Evolutionary conservation across 305 asterid genomes (phyloP).

Genomic region (Caryopteris hybrid): DNA sequence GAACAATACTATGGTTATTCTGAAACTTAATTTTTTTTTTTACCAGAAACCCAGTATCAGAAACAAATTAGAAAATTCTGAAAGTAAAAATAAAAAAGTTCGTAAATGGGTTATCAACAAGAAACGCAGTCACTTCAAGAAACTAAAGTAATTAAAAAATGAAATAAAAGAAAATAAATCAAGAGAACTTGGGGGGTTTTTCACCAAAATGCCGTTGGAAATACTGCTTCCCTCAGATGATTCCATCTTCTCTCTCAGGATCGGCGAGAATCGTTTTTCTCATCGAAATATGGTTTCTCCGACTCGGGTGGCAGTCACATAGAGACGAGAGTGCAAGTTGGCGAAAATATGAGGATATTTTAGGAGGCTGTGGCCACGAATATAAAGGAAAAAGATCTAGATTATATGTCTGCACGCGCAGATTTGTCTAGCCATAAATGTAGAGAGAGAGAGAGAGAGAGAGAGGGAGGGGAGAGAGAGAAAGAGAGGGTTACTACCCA

Average conservation of each 20-base stretch:
- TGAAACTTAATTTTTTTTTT: no score
- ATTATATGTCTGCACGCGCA: slow-evolving; percentile 14
- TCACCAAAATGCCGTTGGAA: slow-evolving; percentile 38
- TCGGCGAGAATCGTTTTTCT: background rate
- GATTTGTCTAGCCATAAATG: slow-evolving; percentile 23
- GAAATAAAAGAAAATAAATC: background rate
- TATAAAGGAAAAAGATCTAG: slow-evolving; percentile 17
- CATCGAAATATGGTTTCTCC: slow-evolving; percentile 9
- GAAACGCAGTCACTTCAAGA: background rate
- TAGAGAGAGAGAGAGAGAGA: slow-evolving; percentile 14
- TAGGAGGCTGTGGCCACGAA: slow-evolving; percentile 29
- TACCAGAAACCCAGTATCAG: background rate
- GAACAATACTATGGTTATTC: no score
- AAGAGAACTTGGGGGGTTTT: background rate
- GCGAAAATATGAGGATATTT: slow-evolving; percentile 25
- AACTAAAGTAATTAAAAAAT: background rate
- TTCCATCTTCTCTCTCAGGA: slow-evolving; percentile 29
- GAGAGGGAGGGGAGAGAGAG: background rate
- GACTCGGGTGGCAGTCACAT: slow-evolving; percentile 16
- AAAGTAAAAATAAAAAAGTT: background rate
- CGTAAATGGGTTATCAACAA: background rate
- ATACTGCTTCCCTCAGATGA: slow-evolving; percentile 32
- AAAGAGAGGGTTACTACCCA: slow-evolving; percentile 3
- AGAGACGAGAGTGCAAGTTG: slow-evolving; percentile 22
- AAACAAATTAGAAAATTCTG: background rate